Percentiles rank a stretch among this genome's conserved stretches.
phyloP scores from a whole-genome alignment of 1,284 basidiomycete genomes.

The Apiotrichum brassicae region DNA sequence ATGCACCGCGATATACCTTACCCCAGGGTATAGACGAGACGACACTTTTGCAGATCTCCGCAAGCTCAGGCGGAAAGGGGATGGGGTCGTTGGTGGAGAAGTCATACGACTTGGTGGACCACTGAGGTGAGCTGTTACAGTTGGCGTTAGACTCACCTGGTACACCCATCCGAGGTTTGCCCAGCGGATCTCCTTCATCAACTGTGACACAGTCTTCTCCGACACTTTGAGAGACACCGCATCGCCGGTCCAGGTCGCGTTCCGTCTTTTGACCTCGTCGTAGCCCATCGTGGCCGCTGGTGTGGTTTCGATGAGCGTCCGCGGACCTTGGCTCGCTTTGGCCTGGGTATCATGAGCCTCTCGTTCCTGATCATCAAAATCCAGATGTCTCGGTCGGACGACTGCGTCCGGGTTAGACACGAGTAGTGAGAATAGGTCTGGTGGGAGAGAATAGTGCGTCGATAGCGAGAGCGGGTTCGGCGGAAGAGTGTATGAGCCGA shows the following conservation, averaged over 20 bases:
- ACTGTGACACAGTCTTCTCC: constrained; percentile 58
- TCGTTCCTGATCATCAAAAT: constrained; percentile 5
- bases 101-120: constrained; percentile 87
- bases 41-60: constrained; percentile 57
- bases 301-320: constrained; percentile 31
- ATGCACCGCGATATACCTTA: constrained; percentile 52
- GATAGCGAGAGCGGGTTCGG: constrained; percentile 85
- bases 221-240: constrained; percentile 46
- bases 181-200: constrained; percentile 75
- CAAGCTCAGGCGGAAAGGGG: constrained; percentile 56
- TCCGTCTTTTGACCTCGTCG: constrained; percentile 36
- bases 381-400: constrained; percentile 24
- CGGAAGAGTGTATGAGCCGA: constrained; percentile 62
- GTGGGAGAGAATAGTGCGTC: constrained; percentile 69
- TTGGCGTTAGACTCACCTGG: constrained; percentile 35
- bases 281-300: constrained; percentile 36
- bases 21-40: constrained; percentile 64
- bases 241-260: constrained; percentile 33
- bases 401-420: constrained; percentile 30
- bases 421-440: constrained; percentile 51
- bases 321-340: neutral
- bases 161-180: constrained; percentile 89
- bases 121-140: constrained; percentile 51
- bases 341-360: neutral
- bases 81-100: constrained; percentile 58